Conservation (phyloP, 148 eudicot species). For the Heliamphora exappendiculata region DNA sequence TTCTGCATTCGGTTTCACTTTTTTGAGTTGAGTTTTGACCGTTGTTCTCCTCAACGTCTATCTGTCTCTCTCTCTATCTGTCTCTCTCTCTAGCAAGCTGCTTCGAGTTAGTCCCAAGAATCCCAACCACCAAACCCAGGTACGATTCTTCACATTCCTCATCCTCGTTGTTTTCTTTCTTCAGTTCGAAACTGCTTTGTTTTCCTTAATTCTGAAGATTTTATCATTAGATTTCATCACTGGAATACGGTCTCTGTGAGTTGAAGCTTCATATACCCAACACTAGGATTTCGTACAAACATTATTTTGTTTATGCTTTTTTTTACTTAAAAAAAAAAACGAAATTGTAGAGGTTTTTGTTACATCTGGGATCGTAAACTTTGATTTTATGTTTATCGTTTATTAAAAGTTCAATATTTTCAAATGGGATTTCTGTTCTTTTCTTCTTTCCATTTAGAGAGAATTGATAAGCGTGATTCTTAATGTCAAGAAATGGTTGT, state of each 20-base stretch:
- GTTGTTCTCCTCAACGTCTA: constrained; percentile 60
- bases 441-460: too few species aligned
- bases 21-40: constrained; percentile 35
- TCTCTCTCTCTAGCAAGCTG: too few species aligned
- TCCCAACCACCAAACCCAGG: constrained; percentile 15
- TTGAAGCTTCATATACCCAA: not conserved
- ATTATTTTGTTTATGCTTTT: too few species aligned
- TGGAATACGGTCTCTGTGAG: not conserved
- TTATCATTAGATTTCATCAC: not conserved
- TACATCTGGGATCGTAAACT: too few species aligned
- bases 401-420: not conserved
- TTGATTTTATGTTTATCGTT: not conserved
- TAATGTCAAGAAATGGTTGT: too few species aligned
- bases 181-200: not conserved
- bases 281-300: too few species aligned
- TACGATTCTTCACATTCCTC: constrained; percentile 10
- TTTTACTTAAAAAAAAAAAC: too few species aligned
- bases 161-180: constrained; percentile 1
- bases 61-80: too few species aligned
- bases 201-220: not conserved
- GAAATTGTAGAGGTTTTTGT: too few species aligned
- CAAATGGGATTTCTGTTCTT: not conserved
- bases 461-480: too few species aligned
- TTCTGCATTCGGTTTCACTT: too few species aligned
- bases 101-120: constrained; percentile 10